phyloP scores from a whole-genome alignment of 345 rosid genomes.

The Brassica incana region DNA sequence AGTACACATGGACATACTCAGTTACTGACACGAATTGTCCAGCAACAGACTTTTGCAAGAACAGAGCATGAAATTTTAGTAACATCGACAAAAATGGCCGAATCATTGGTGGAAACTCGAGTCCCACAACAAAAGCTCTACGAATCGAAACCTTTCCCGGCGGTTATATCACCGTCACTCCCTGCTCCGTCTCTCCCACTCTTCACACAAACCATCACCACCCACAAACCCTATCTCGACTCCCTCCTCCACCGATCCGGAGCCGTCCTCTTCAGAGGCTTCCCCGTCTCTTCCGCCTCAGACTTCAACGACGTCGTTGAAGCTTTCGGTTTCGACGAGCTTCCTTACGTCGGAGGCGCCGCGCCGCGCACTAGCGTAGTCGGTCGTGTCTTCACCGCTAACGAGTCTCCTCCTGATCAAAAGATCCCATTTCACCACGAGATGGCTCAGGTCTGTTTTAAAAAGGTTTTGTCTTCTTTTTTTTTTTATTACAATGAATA shows the following conservation, averaged over 20 bases:
- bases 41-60: neutral
- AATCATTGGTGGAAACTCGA: constrained; percentile 41
- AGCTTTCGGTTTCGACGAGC: constrained; percentile 84
- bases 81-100: constrained; percentile 41
- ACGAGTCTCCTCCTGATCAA: constrained; percentile 92
- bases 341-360: constrained; percentile 87
- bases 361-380: constrained; percentile 79
- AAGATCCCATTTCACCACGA: constrained; percentile 93
- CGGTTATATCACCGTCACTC: constrained; percentile 46
- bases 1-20: neutral
- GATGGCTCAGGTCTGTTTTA: constrained; percentile 70
- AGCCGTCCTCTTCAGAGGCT: constrained; percentile 73
- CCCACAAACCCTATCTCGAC: constrained; percentile 54
- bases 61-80: neutral
- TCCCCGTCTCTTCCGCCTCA: constrained; percentile 54
- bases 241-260: constrained; percentile 64
- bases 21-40: neutral
- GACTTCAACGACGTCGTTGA: constrained; percentile 87
- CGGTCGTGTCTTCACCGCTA: constrained; percentile 91
- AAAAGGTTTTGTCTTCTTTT: neutral
- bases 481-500: neutral
- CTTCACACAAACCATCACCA: constrained; percentile 43
- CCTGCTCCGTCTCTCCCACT: constrained; percentile 39
- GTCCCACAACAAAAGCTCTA: constrained; percentile 56
- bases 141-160: constrained; percentile 57